Evolutionary conservation across 352 stramenopile genomes (phyloP), one percentile per base, ranked within the genome.

Genomic region (Globisporangium takayamanum): DNA sequence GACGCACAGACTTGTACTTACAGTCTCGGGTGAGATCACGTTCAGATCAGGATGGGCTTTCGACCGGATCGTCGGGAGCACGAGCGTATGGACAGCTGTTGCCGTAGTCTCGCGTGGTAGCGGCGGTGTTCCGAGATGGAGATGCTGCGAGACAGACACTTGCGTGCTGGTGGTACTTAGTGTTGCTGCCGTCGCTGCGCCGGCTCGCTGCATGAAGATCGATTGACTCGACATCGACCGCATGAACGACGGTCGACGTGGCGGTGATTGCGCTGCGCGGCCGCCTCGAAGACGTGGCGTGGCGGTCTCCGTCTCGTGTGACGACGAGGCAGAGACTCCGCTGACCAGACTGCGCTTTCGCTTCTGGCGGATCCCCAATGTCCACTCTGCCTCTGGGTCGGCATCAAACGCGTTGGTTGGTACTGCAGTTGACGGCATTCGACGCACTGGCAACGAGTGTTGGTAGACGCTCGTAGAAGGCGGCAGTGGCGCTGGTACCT

Each of bases 41-140:
- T 86, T 84, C 30, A 88, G 62, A 47, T 88, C 78, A 0, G 75
- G 78, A 62, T 86, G 78, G 7, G 67, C 69, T 47, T 50, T 73
- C 2, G 75, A 88, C 14, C 68, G 68, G n/a, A 86, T 57, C 5
- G 74, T 82, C 16, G 78, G 78, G n/a, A 88, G 44, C 45, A 74
- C 54, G 1, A 71, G 66, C 50, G 64, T 46, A 49, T 63, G 63
- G 36, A 58, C 46, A 1, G n/a, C 25, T 37, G 37, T 37, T 7
- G 0, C 20, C 41, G 50, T 7, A 26, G 41, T 25, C 4, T 45
- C 11, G 25, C 26, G 46, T 39, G 25, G 12, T 45, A 5, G 52
- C 56, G 2, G 60, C 15, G 47, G 64, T 12, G 33, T 39, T 12
- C 8, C 33, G 3, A 8, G 33, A 12, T 39, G 33, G 30, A 36